Evolutionary conservation across 305 asterid genomes (phyloP).

Genomic region (Fraxinus angustifolia): DNA sequence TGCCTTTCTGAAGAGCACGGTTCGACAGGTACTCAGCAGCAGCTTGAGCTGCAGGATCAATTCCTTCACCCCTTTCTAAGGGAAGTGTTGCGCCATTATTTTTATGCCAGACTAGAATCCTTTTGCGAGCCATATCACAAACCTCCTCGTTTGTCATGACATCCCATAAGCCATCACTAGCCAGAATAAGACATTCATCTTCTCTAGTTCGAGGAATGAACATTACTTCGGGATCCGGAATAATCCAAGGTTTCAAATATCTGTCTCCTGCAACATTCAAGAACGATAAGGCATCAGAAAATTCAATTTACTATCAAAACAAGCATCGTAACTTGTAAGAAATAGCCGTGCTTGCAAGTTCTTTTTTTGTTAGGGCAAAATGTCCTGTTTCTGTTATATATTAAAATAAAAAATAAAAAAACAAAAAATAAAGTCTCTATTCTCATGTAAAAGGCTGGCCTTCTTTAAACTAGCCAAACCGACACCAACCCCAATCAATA

Average conservation of each 20-base stretch:
- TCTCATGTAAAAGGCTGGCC: not conserved
- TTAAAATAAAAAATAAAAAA: no score
- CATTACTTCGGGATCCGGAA: constrained; percentile 50
- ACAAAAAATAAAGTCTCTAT: not conserved
- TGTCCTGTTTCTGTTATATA: not conserved
- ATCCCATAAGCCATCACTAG: constrained; percentile 50
- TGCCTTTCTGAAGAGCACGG: constrained; percentile 44
- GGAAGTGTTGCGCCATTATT: constrained; percentile 30
- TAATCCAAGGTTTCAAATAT: constrained; percentile 51
- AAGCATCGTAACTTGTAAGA: not conserved
- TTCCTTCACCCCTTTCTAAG: constrained; percentile 27
- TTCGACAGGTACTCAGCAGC: constrained; percentile 47
- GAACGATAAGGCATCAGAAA: not conserved
- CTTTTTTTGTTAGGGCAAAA: not conserved
- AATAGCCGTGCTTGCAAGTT: not conserved
- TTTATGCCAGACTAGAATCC: constrained; percentile 50
- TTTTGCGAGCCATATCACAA: constrained; percentile 42
- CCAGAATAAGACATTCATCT: constrained; percentile 46
- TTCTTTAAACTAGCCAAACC: not conserved
- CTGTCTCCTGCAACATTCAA: constrained; percentile 36
- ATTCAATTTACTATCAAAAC: not conserved
- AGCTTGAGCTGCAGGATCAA: constrained; percentile 46
- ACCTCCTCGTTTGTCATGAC: constrained; percentile 45
- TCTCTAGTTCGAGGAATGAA: constrained; percentile 48
- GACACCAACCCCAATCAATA: not conserved